Evolutionary conservation across 2,329 filamentous ascomycete genomes (phyloP).

Genomic region (Macrophomina pseudophaseolina): DNA sequence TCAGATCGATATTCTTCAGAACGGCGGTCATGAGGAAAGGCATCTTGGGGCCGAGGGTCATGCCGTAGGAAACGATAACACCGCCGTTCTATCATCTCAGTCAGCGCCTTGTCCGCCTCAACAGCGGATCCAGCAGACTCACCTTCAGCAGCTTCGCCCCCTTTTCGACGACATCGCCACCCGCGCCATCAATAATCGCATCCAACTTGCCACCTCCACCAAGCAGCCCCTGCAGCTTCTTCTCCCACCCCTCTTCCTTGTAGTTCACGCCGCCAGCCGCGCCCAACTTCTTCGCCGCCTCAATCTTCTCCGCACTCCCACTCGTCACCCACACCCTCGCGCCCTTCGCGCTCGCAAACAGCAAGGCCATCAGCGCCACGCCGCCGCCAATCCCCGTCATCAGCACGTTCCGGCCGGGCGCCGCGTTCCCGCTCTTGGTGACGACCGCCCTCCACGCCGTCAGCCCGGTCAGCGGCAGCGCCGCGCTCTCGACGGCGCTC

Average conservation of each 20-base stretch:
- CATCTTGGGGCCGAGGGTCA: conserved; percentile 87
- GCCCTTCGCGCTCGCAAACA: conserved; percentile 71
- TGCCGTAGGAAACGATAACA: conserved; percentile 85
- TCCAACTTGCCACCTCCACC: conserved; percentile 72
- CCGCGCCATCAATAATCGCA: conserved; percentile 87
- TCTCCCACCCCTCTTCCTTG: conserved; percentile 79
- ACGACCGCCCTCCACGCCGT: conserved; percentile 88
- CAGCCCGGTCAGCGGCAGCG: conserved; percentile 81
- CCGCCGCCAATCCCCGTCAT: conserved; percentile 93
- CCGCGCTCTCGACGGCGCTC: conserved; percentile 74
- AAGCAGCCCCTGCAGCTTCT: conserved; percentile 67
- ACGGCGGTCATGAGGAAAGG: conserved; percentile 84
- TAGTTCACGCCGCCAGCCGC: conserved; percentile 84
- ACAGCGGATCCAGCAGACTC: background rate
- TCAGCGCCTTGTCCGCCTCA: conserved; percentile 27
- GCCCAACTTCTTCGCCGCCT: conserved; percentile 72
- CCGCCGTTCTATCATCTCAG: conserved; percentile 64
- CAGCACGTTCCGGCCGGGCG: conserved; percentile 73
- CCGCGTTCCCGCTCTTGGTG: conserved; percentile 72
- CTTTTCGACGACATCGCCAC: conserved; percentile 79
- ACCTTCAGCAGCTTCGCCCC: conserved; percentile 71
- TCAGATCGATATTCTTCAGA: conserved; percentile 84
- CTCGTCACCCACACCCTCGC: conserved; percentile 79
- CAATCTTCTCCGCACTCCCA: conserved; percentile 75
- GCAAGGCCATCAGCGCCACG: conserved; percentile 80